A percentile compares a stretch with the other conserved stretches of the same genome.
These are phyloP conservation scores for Stagonosporopsis vannaccii DNA, from an alignment of 2,329 filamentous ascomycete genomes.

Conservation along the genomic window DNA sequence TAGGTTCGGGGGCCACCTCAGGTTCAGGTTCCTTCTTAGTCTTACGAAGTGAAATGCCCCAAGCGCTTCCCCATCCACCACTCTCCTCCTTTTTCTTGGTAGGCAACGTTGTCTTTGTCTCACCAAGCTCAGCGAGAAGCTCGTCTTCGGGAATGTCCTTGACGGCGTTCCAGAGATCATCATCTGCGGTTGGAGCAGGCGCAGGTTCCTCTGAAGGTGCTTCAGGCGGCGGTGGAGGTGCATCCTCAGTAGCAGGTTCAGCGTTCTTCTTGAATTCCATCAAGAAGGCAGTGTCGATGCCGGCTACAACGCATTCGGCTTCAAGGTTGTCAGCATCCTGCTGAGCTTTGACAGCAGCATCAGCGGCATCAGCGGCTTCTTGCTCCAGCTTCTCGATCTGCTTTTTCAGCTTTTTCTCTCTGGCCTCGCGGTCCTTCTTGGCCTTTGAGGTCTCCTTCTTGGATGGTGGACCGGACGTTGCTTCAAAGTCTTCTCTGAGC, in stretches of 20 bases:
- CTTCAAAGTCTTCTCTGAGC: conserved; percentile 33
- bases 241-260: conserved; percentile 30
- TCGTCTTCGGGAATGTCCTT: conserved; percentile 44
- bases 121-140: conserved; percentile 47
- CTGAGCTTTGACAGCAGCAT: conserved; percentile 46
- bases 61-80: conserved; percentile 52
- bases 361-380: conserved; percentile 43
- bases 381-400: conserved; percentile 38
- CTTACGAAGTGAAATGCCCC: conserved; percentile 55
- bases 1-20: conserved; percentile 33
- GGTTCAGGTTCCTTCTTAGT: conserved; percentile 54
- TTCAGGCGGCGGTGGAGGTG: conserved; percentile 29
- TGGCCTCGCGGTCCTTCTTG: conserved; percentile 38
- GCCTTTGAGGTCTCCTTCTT: conserved; percentile 49
- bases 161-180: conserved; percentile 44
- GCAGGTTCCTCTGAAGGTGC: conserved; percentile 19
- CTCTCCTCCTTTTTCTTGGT: conserved; percentile 38
- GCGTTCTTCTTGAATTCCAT: conserved; percentile 36
- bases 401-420: conserved; percentile 38
- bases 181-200: conserved; percentile 25
- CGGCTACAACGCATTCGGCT: conserved; percentile 47
- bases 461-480: conserved; percentile 14
- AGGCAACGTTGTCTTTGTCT: conserved; percentile 22
- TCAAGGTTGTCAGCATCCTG: conserved; percentile 36
- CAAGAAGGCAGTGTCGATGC: conserved; percentile 33